A percentile compares a stretch with the other conserved stretches of the same genome.
Conservation (phyloP, 176 grass and related monocot species). For the Aegilops longissima region DNA sequence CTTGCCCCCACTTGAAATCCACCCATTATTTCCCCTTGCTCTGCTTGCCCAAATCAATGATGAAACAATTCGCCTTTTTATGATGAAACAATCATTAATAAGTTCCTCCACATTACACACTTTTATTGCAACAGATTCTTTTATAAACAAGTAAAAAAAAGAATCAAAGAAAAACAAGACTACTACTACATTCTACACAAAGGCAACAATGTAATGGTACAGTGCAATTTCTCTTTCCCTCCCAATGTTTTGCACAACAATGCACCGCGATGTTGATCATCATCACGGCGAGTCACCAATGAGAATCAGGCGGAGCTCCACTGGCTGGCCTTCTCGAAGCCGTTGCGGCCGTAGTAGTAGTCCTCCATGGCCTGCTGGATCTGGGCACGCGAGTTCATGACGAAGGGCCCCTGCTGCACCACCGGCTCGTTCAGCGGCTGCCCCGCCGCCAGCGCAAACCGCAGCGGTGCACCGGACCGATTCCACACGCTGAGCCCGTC, state of each 20-base stretch:
- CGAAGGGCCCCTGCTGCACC: constrained; percentile 74
- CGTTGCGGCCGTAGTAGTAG: constrained; percentile 58
- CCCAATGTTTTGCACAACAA: not conserved
- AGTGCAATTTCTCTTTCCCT: not conserved
- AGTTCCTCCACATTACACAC: not conserved
- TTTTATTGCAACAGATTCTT: not conserved
- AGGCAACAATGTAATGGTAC: not conserved
- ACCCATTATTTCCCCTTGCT: not conserved
- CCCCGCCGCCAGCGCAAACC: constrained; percentile 63
- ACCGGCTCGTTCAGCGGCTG: constrained; percentile 67
- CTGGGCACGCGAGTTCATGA: constrained; percentile 81
- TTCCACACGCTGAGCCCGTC: constrained; percentile 78
- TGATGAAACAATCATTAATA: not conserved
- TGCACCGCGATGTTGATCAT: not conserved
- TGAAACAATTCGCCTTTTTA: not conserved
- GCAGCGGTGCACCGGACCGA: constrained; percentile 25
- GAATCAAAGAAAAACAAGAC: not conserved
- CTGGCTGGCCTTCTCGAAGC: constrained; percentile 64
- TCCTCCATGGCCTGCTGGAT: constrained; percentile 81
- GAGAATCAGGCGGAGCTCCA: constrained; percentile 41
- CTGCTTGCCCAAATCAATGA: not conserved
- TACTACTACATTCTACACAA: not conserved
- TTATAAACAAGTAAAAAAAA: not conserved
- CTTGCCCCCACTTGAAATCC: no score
- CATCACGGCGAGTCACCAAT: not conserved